Percentiles rank a stretch among this genome's conserved stretches.
phyloP scores from a whole-genome alignment of 148 eudicot genomes.

The Rhododendron henanense region DNA sequence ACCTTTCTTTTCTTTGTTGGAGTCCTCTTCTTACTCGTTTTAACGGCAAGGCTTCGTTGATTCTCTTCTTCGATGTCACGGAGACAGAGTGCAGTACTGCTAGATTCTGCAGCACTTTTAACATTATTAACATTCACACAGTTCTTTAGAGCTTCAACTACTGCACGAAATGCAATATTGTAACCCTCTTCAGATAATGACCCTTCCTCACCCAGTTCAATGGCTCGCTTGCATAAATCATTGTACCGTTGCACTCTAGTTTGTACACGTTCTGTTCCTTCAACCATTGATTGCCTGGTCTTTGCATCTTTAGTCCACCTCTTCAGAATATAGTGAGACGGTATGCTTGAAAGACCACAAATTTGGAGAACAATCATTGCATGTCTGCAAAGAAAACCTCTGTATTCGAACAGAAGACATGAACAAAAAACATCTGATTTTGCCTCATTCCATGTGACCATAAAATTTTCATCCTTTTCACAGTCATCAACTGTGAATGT shows the following conservation, averaged over 20 bases:
- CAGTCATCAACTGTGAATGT: conserved; percentile 41
- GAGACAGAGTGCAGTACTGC: conserved; percentile 26
- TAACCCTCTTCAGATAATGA: conserved; percentile 46
- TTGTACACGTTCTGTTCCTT: conserved; percentile 31
- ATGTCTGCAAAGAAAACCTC: conserved; percentile 55
- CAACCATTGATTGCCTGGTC: conserved; percentile 24
- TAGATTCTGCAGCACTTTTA: conserved; percentile 28
- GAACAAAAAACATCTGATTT: conserved; percentile 43
- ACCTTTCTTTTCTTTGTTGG: conserved; percentile 54
- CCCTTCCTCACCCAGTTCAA: conserved; percentile 56
- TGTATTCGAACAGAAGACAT: conserved; percentile 41
- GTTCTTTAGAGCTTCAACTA: conserved; percentile 48
- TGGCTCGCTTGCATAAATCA: conserved; percentile 43
- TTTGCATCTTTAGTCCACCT: conserved; percentile 59
- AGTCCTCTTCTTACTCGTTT: conserved; percentile 35
- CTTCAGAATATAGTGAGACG: conserved; percentile 40
- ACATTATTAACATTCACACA: conserved; percentile 48
- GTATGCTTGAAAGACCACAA: conserved; percentile 43
- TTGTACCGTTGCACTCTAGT: conserved; percentile 41
- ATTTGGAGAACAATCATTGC: conserved; percentile 59
- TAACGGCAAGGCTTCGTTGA: conserved; percentile 16
- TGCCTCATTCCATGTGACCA: conserved; percentile 37
- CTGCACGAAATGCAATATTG: conserved; percentile 42
- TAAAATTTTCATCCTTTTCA: conserved; percentile 33
- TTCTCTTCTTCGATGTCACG: conserved; percentile 40